These are phyloP conservation scores for Babesia gibsoni DNA, from an alignment of 169 alveolate genomes.

Conservation along the genomic window DNA sequence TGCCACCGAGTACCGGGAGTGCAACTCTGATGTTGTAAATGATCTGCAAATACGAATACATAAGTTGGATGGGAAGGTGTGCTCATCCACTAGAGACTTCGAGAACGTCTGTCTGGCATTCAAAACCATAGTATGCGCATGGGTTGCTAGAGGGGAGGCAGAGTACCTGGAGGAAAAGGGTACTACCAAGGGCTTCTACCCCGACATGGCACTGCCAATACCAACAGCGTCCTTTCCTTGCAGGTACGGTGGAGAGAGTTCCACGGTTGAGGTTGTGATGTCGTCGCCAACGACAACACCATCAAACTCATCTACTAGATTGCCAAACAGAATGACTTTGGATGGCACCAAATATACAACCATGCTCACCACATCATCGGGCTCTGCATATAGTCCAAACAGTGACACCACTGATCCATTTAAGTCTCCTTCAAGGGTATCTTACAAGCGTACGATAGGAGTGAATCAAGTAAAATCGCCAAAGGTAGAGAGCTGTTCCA, in stretches of 20 bases:
- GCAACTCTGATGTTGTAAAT: constrained; percentile 13
- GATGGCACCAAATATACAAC: not conserved
- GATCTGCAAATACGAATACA: constrained; percentile 37
- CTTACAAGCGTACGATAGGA: not conserved
- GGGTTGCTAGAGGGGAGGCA: constrained; percentile 38
- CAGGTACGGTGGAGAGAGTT: not conserved
- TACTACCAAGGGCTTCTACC: constrained; percentile 3
- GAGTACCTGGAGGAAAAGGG: constrained; percentile 18
- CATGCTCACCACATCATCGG: not conserved
- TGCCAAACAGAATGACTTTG: not conserved
- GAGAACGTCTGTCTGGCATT: constrained; percentile 32
- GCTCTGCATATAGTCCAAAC: not conserved
- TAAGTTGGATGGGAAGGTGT: constrained; percentile 24
- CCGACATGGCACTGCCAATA: constrained; percentile 26
- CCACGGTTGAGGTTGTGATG: not conserved
- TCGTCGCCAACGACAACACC: constrained; percentile 9
- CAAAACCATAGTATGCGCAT: constrained; percentile 38
- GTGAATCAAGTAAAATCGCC: not conserved
- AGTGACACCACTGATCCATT: not conserved
- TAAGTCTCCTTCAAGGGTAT: not conserved
- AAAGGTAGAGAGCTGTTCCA: not conserved
- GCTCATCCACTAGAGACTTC: constrained; percentile 39
- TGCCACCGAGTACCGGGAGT: constrained; percentile 42
- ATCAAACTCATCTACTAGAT: not conserved
- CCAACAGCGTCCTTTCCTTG: constrained; percentile 27